Percentiles rank a stretch among this genome's conserved stretches.
Conservation (phyloP, 768 basidiomycete species). For the Hortiboletus campestris region DNA sequence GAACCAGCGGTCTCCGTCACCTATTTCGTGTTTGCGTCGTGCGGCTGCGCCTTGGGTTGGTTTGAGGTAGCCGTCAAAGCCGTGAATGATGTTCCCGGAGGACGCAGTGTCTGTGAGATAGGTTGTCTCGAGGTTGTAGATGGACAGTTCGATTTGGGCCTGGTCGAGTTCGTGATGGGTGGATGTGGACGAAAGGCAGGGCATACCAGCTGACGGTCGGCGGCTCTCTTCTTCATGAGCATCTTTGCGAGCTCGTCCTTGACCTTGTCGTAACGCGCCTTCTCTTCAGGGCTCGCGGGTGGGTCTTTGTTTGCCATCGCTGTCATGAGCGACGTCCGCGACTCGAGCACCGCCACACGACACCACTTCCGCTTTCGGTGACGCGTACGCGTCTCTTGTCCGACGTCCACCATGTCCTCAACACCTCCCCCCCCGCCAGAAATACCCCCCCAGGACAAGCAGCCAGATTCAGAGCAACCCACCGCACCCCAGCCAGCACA, state of each 20-base stretch:
- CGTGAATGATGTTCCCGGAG: slow-evolving; percentile 85
- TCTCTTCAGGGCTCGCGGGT: slow-evolving; percentile 60
- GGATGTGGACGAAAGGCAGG: neutral
- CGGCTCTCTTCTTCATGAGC: slow-evolving; percentile 67
- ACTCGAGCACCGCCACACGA: slow-evolving; percentile 1
- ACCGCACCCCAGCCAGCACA: slow-evolving; percentile 33
- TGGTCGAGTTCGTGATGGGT: slow-evolving; percentile 24
- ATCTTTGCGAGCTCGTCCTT: slow-evolving; percentile 76
- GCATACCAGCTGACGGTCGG: slow-evolving; percentile 76
- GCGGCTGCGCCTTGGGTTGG: slow-evolving; percentile 50
- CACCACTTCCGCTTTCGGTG: slow-evolving; percentile 25
- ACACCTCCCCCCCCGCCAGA: slow-evolving; percentile 50
- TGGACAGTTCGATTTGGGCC: slow-evolving; percentile 76
- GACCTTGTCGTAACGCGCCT: slow-evolving; percentile 65
- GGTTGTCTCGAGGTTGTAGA: slow-evolving; percentile 71
- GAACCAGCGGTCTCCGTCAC: slow-evolving; percentile 77
- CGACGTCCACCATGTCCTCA: slow-evolving; percentile 48
- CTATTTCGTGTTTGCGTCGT: slow-evolving; percentile 71
- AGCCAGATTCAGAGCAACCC: slow-evolving; percentile 39
- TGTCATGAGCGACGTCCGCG: neutral
- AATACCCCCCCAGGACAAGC: slow-evolving; percentile 46
- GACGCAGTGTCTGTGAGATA: slow-evolving; percentile 80
- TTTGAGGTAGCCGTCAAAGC: slow-evolving; percentile 85
- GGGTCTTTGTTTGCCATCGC: slow-evolving; percentile 40
- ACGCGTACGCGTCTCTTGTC: slow-evolving; percentile 22